These are phyloP conservation scores for Iberis pinnata DNA, from an alignment of 345 rosid species.

Conservation along the genomic window DNA sequence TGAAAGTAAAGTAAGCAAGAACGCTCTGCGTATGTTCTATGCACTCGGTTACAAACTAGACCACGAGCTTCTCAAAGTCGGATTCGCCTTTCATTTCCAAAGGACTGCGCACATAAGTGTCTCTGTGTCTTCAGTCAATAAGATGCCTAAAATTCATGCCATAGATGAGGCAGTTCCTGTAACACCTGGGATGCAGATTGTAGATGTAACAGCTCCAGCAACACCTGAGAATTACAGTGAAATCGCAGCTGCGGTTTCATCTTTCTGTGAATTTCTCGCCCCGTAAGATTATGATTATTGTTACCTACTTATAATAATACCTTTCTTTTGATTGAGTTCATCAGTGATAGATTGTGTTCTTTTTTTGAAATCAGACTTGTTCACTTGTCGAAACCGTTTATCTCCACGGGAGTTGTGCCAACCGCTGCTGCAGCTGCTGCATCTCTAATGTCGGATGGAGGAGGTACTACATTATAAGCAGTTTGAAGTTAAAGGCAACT, in stretches of 20 bases:
- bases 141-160: slow-evolving; percentile 77
- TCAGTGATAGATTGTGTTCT: neutral
- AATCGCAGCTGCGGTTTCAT: slow-evolving; percentile 66
- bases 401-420: slow-evolving; percentile 80
- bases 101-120: slow-evolving; percentile 67
- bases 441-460: slow-evolving; percentile 96
- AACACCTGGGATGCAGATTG: slow-evolving; percentile 94
- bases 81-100: slow-evolving; percentile 81
- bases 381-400: slow-evolving; percentile 85
- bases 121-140: slow-evolving; percentile 73
- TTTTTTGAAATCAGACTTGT: slow-evolving; percentile 59
- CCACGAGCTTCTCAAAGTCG: slow-evolving; percentile 82
- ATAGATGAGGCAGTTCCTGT: slow-evolving; percentile 86
- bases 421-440: slow-evolving; percentile 97
- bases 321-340: neutral
- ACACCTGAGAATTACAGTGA: slow-evolving; percentile 76
- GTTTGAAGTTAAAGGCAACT: neutral
- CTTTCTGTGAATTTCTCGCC: slow-evolving; percentile 93
- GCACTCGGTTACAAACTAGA: slow-evolving; percentile 90
- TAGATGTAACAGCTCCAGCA: slow-evolving; percentile 93
- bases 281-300: slow-evolving; percentile 52
- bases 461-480: slow-evolving; percentile 58
- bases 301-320: neutral
- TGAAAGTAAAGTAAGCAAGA: slow-evolving; percentile 98
- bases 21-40: slow-evolving; percentile 61